Evolutionary conservation across 306 rosid species (phyloP).

Genomic region (Sindora glabra): DNA sequence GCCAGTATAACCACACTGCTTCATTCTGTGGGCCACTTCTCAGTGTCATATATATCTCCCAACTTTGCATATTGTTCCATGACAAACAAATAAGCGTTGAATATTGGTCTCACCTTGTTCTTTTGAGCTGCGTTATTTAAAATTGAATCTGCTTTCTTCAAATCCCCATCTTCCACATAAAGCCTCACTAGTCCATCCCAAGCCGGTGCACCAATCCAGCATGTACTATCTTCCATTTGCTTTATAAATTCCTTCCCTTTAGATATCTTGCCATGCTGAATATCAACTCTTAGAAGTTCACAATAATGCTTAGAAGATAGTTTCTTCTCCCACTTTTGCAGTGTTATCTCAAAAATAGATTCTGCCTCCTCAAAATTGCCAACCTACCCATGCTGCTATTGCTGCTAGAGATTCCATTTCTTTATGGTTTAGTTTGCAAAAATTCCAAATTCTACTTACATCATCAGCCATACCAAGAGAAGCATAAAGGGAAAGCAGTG

Average conservation of each 20-base stretch:
- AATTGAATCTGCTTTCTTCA: conserved; percentile 12
- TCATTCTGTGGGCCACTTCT: conserved; percentile 18
- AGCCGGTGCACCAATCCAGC: conserved; percentile 3
- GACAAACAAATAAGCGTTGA: background rate
- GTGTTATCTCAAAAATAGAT: conserved; percentile 9
- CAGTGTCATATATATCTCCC: conserved; percentile 16
- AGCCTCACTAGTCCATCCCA: conserved; percentile 19
- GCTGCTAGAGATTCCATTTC: background rate
- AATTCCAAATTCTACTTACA: conserved; percentile 10
- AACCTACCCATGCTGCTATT: conserved; percentile 14
- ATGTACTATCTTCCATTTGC: background rate
- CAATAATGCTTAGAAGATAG: conserved; percentile 5
- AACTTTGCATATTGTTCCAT: conserved; percentile 14
- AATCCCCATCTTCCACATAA: background rate
- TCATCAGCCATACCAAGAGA: conserved; percentile 7
- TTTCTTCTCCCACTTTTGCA: conserved; percentile 6
- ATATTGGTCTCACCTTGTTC: background rate
- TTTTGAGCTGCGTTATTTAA: background rate
- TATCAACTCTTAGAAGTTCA: conserved; percentile 5
- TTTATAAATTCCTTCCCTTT: conserved; percentile 13
- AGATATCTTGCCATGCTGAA: background rate
- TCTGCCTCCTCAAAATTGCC: conserved; percentile 16
- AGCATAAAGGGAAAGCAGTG: conserved; percentile 5
- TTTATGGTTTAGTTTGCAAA: background rate
- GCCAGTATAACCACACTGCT: background rate